These are phyloP conservation scores for Aschersonia sp. DNA, from an alignment of 2,329 filamentous ascomycete species.

Conservation along the genomic window DNA sequence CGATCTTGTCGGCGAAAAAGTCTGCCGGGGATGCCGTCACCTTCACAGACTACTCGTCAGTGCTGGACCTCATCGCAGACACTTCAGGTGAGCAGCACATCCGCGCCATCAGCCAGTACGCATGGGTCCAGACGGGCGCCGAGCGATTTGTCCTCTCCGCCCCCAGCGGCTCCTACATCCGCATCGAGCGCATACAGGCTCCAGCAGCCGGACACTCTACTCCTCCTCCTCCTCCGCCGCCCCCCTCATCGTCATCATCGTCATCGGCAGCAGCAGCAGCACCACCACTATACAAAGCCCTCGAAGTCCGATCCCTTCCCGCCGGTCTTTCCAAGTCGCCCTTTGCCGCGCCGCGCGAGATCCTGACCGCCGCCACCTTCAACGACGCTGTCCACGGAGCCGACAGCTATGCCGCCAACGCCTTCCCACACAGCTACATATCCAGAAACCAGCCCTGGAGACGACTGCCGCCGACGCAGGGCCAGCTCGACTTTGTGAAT, in stretches of 20 bases:
- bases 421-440: constrained; percentile 56
- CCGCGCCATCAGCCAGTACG: constrained; percentile 54
- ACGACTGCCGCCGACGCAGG: constrained; percentile 42
- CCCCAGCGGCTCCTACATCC: constrained; percentile 45
- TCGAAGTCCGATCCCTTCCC: constrained; percentile 34
- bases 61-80: constrained; percentile 83
- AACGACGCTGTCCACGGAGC: constrained; percentile 67
- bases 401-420: constrained; percentile 60
- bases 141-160: constrained; percentile 58
- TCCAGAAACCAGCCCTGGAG: constrained; percentile 56
- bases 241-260: constrained; percentile 4
- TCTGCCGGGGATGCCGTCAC: constrained; percentile 35
- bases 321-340: constrained; percentile 33
- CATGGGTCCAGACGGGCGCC: constrained; percentile 71
- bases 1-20: not conserved
- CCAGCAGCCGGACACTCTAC: constrained; percentile 4
- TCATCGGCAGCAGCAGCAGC: constrained; percentile 12
- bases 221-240: too few relatives aligned
- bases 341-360: constrained; percentile 51
- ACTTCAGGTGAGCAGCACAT: constrained; percentile 67
- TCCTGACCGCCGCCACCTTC: constrained; percentile 53
- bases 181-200: constrained; percentile 27
- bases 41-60: constrained; percentile 82
- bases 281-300: constrained; percentile 23
- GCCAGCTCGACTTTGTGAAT: constrained; percentile 57